Evolutionary conservation across 164 flowering plant species (phyloP).

Genomic region (Malania oleifera): DNA sequence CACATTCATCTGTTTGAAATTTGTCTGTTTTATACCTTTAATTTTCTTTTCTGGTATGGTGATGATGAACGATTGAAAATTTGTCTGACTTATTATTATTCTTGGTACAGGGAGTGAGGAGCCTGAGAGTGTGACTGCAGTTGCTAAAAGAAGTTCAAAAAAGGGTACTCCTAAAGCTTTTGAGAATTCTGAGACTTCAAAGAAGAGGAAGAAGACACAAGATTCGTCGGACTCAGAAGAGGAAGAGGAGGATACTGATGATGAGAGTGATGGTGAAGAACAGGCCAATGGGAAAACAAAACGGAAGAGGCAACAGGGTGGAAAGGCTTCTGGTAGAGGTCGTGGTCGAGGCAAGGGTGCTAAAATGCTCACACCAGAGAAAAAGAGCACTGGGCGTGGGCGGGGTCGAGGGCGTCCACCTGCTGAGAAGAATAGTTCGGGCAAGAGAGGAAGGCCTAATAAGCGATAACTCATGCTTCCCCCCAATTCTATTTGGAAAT

Average conservation of each 20-base stretch:
- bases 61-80: no score
- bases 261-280: constrained; percentile 22
- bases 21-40: no score
- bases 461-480: constrained; percentile 27
- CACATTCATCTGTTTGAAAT: no score
- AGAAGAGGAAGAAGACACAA: constrained; percentile 59
- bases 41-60: no score
- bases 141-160: constrained; percentile 31
- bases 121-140: constrained; percentile 20
- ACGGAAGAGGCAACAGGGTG: constrained; percentile 29
- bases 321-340: constrained; percentile 42
- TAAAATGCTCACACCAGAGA: constrained; percentile 21
- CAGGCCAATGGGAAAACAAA: constrained; percentile 37
- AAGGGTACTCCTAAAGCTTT: constrained; percentile 37
- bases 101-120: constrained; percentile 32
- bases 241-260: constrained; percentile 29
- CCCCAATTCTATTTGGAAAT: constrained; percentile 5
- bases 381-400: constrained; percentile 45
- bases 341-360: constrained; percentile 50
- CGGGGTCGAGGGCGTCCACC: constrained; percentile 67
- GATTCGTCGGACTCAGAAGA: constrained; percentile 59
- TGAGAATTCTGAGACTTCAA: constrained; percentile 35
- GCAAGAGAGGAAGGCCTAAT: constrained; percentile 63
- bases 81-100: no score
- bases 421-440: constrained; percentile 24